phyloP scores from a whole-genome alignment of 2,329 filamentous ascomycete species.

The Trichoderma lentiforme region DNA sequence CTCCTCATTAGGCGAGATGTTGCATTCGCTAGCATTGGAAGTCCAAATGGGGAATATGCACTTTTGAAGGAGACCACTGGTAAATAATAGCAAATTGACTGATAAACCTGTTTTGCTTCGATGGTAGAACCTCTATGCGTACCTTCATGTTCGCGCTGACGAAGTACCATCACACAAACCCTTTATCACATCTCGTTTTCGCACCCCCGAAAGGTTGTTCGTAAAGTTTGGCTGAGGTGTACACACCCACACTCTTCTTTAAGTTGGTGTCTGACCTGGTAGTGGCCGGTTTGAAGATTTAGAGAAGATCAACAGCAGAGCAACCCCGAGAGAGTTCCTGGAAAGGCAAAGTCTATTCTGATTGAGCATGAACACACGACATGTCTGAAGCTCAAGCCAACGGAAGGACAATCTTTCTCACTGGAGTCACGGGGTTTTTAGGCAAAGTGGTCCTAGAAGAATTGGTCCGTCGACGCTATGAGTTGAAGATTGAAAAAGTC shows the following conservation, averaged over 20 bases:
- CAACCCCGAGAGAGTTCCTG: not conserved
- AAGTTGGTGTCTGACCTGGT: not conserved
- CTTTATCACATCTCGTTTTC: no score
- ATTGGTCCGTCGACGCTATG: not conserved
- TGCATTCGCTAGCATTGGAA: no score
- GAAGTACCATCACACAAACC: no score
- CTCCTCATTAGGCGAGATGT: no score
- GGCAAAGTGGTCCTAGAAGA: slow-evolving; percentile 4
- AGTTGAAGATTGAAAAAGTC: not conserved
- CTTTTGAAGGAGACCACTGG: no score
- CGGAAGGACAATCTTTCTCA: not conserved
- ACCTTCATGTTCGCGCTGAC: no score
- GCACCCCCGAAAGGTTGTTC: no score
- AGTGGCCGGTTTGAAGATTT: not conserved
- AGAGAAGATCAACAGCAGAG: not conserved
- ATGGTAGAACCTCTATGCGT: no score
- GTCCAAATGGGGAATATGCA: no score
- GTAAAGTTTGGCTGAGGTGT: no score
- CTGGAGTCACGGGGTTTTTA: not conserved
- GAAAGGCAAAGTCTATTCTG: not conserved
- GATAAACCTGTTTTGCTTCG: no score
- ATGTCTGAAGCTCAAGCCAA: not conserved
- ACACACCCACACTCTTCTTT: not conserved
- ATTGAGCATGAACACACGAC: not conserved
- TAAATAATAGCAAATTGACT: no score